These are phyloP conservation scores for Pilobolus umbonatus DNA, from an alignment of 192 early-diverging fungal genomes.

Conservation along the genomic window DNA sequence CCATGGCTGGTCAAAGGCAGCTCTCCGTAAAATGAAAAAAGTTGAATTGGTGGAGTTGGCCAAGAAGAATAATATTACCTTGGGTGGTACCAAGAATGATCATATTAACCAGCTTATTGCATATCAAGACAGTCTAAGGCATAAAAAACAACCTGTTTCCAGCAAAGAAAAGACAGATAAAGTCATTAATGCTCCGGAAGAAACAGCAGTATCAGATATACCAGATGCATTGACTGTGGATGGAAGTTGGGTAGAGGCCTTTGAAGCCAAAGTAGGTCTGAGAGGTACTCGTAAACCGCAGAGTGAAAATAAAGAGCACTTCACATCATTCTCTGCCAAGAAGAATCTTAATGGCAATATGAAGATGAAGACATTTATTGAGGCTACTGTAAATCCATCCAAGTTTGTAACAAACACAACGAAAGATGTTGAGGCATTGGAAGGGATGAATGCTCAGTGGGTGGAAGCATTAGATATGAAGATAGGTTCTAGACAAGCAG, in stretches of 20 bases:
- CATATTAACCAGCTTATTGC: constrained; percentile 13
- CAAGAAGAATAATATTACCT: constrained; percentile 4
- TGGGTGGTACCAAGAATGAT: constrained; percentile 26
- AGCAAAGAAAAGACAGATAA: not conserved
- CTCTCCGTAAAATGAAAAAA: constrained; percentile 23
- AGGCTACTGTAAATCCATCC: not conserved
- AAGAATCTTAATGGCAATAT: too few species aligned
- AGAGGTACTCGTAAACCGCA: constrained; percentile 4
- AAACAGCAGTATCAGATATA: not conserved
- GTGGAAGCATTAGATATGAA: constrained; percentile 32
- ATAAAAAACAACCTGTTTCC: not conserved
- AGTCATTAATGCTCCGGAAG: not conserved
- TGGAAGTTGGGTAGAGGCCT: constrained; percentile 17
- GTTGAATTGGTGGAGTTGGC: constrained; percentile 17
- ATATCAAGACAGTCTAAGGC: not conserved
- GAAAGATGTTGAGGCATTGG: not conserved
- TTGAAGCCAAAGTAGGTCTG: constrained; percentile 24
- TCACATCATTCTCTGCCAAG: not conserved
- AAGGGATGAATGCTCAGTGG: constrained; percentile 22
- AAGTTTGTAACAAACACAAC: not conserved
- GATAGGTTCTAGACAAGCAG: constrained; percentile 14
- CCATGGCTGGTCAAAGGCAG: constrained; percentile 10
- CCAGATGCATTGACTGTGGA: not conserved
- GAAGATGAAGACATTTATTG: not conserved
- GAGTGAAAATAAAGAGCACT: not conserved